Percentiles rank a stretch among this genome's conserved stretches.
phyloP scores from a whole-genome alignment of 2,329 filamentous ascomycete species.

The Fusarium decemcellulare region DNA sequence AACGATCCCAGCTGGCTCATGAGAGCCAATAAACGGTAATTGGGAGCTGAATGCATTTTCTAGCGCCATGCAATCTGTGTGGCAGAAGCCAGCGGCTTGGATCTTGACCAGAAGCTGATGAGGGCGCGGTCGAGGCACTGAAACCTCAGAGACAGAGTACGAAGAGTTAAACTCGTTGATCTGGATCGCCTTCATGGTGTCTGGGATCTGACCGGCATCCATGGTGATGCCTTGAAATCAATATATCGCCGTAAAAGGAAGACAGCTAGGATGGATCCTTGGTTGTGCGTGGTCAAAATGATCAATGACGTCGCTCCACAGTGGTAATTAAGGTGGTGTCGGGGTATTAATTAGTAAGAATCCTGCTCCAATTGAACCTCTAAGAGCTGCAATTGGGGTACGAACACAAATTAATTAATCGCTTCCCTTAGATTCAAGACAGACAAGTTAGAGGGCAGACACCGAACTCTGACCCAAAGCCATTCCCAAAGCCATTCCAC shows the following conservation, averaged over 20 bases:
- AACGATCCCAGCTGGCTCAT: constrained; percentile 11
- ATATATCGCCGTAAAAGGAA: background rate
- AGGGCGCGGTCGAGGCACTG: background rate
- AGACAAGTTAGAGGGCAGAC: too few species aligned
- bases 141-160: background rate
- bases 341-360: background rate
- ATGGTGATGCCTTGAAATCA: background rate
- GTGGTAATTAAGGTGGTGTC: background rate
- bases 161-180: background rate
- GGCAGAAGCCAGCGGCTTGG: constrained; percentile 10
- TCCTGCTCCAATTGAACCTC: too few species aligned
- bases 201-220: background rate
- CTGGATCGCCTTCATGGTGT: background rate
- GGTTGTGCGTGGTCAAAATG: background rate
- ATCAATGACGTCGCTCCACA: background rate
- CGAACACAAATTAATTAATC: too few species aligned
- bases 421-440: too few species aligned
- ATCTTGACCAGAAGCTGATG: constrained; percentile 5
- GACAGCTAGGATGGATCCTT: background rate
- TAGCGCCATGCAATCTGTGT: constrained; percentile 21
- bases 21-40: background rate
- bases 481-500: too few species aligned
- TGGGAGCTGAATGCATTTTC: background rate
- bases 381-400: too few species aligned
- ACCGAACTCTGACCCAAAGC: too few species aligned